phyloP scores from a whole-genome alignment of 2,329 filamentous ascomycete genomes.

The Neofusicoccum laricinum region DNA sequence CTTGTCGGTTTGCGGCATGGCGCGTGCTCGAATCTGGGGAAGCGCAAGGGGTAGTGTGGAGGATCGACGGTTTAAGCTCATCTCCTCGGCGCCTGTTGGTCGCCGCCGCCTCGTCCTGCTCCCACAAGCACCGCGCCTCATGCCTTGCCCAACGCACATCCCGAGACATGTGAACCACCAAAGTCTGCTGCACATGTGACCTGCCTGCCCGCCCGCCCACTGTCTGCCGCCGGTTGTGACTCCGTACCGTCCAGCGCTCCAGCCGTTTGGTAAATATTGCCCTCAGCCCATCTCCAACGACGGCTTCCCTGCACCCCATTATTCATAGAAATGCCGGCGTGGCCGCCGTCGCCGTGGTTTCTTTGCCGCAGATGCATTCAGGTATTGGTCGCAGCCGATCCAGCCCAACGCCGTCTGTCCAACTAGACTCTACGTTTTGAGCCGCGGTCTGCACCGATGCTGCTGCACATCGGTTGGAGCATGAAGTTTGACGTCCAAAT shows the following conservation, averaged over 20 bases:
- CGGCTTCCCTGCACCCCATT: background rate
- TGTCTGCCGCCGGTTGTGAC: background rate
- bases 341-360: background rate
- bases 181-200: background rate
- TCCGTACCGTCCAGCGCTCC: background rate
- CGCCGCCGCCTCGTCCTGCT: background rate
- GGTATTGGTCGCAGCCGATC: background rate
- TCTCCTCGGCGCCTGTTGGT: background rate
- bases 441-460: background rate
- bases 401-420: background rate
- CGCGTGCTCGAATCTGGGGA: slow-evolving; percentile 5
- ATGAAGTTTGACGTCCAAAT: background rate
- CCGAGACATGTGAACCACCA: background rate
- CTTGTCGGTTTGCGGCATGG: slow-evolving; percentile 3
- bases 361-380: background rate
- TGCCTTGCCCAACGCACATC: background rate
- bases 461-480: background rate
- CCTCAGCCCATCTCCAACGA: background rate
- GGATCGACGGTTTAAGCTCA: slow-evolving; percentile 14
- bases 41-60: slow-evolving; percentile 13
- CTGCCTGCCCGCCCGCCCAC: background rate
- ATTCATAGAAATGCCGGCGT: background rate
- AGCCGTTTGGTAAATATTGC: background rate
- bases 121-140: background rate
- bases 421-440: background rate